phyloP scores from a whole-genome alignment of 169 alveolate species.

The Theileria parva region DNA sequence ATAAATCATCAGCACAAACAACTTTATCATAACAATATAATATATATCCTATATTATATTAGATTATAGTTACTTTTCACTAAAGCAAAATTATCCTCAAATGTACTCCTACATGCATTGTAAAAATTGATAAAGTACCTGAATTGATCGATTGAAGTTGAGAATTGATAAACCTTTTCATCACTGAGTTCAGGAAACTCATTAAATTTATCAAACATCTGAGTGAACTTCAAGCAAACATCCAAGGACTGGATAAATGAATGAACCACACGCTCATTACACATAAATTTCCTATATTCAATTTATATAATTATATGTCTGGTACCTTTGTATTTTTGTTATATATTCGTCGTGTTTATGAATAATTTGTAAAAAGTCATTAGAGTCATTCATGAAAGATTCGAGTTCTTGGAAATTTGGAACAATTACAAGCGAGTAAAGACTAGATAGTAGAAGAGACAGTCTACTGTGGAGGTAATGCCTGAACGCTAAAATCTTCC shows the following conservation, averaged over 20 bases:
- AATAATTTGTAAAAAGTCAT: constrained; percentile 25
- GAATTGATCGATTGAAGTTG: neutral
- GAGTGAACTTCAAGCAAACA: constrained; percentile 16
- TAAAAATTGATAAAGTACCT: neutral
- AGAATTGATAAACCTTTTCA: neutral
- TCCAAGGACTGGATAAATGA: constrained; percentile 9
- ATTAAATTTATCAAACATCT: neutral
- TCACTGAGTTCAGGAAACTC: neutral
- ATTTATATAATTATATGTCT: neutral
- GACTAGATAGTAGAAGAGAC: constrained; percentile 11
- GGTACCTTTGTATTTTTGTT: neutral
- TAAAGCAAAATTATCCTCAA: neutral
- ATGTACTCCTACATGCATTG: neutral
- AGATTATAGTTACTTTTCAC: neutral
- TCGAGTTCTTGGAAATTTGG: constrained; percentile 12
- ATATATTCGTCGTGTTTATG: constrained; percentile 39
- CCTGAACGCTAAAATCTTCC: neutral
- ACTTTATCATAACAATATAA: neutral
- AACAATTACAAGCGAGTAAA: neutral
- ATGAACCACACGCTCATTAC: neutral
- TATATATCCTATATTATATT: too few relatives aligned
- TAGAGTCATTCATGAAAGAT: constrained; percentile 1
- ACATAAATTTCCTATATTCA: neutral
- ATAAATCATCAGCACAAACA: neutral
- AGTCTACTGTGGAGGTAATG: constrained; percentile 16